Evolutionary conservation across 2,329 filamentous ascomycete genomes (phyloP), one percentile per base, ranked within the genome.

Genomic region (Paecilomyces fulvus): DNA sequence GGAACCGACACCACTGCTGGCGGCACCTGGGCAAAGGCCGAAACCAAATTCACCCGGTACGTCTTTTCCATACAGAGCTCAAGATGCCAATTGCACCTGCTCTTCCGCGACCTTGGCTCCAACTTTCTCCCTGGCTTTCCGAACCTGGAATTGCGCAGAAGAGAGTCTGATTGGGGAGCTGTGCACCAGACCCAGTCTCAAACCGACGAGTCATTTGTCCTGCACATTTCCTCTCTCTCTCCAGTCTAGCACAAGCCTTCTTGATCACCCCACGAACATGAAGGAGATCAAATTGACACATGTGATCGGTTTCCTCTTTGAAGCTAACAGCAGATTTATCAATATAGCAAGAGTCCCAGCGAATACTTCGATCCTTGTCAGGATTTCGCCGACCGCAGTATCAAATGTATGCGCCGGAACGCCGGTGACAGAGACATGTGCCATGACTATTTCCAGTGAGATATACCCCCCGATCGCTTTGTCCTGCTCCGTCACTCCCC

Each of bases 361-460:
- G 86, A 96, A 71, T 97, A 88, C 76, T 90, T 89, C 71, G 94
- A 99, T 67, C 94, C 94, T 1, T 99, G 94, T 73, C 92, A 97
- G 72, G 92, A 96, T 66, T 90, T 90, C 4, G 92, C 94, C 7
- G 79, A 87, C 63, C 83, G 83, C 68, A 96, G 92, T 74, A 86
- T 96, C 64, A 86, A 84, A 71, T 99, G 94, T 68, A 77, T 99
- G 68, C 87, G 91, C 70, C 84, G 94, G 21, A 99, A 99, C 71
- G 86, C 82, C 21, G 92, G 89, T 12, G 90, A 97, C 69, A 83
- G 86, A 62, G 79, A 86, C n/a, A 88, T 97, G 88, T 99, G 94
- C 70, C 80, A 82, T 61, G 92, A 97, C 72, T 97, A 95, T 70
- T 97, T 99, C 70, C 90, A 96, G 91, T 96, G 71, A 75, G 89